Percentiles rank a stretch among this genome's conserved stretches.
These are phyloP conservation scores for Metschnikowia koreensis DNA, from an alignment of 805 yeast genomes.

Conservation along the genomic window DNA sequence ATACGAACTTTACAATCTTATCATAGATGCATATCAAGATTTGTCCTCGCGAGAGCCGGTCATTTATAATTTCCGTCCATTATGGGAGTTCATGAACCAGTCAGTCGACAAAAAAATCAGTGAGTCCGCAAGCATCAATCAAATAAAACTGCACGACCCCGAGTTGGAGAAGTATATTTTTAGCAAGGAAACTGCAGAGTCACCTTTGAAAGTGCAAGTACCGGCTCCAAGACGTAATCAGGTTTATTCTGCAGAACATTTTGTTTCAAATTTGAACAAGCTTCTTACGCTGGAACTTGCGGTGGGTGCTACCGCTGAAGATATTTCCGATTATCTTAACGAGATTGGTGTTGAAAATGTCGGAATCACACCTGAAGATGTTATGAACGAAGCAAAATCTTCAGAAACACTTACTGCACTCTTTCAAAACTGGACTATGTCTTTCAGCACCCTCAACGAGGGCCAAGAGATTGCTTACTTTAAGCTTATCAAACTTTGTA, in stretches of 20 bases:
- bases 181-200: slow-evolving; percentile 29
- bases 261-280: slow-evolving; percentile 27
- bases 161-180: slow-evolving; percentile 13
- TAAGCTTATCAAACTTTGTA: slow-evolving; percentile 17
- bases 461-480: slow-evolving; percentile 14
- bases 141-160: background rate
- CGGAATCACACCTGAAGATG: background rate
- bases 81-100: slow-evolving; percentile 37
- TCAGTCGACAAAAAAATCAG: slow-evolving; percentile 22
- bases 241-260: slow-evolving; percentile 22
- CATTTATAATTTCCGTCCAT: slow-evolving; percentile 28
- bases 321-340: background rate
- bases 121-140: slow-evolving; percentile 1
- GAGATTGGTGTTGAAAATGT: background rate
- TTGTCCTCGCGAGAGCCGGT: slow-evolving; percentile 33
- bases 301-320: background rate
- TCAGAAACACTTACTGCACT: background rate
- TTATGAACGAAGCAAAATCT: background rate
- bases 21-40: slow-evolving; percentile 35
- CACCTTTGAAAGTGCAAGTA: slow-evolving; percentile 34
- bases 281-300: slow-evolving; percentile 15
- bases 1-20: slow-evolving; percentile 35
- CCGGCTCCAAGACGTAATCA: slow-evolving; percentile 22
- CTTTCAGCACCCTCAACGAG: slow-evolving; percentile 3
- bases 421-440: background rate